Evolutionary conservation across 164 flowering plant species (phyloP).

Genomic region (Vitis vinifera): ASM3070453v1 NC_081815.1:2524001-2524500

Average conservation of each 20-base stretch:
- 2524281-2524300: slow-evolving; percentile 75
- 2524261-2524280: slow-evolving; percentile 69
- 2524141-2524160: slow-evolving; percentile 97
- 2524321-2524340: slow-evolving; percentile 69
- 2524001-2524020: background rate
- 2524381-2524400: too few relatives aligned
- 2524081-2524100: slow-evolving; percentile 93
- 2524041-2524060: slow-evolving; percentile 81
- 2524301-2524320: slow-evolving; percentile 66
- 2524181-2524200: slow-evolving; percentile 81
- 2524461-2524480: background rate
- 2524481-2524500: background rate
- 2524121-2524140: slow-evolving; percentile 65
- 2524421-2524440: background rate
- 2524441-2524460: background rate
- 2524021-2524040: slow-evolving; percentile 85
- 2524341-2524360: slow-evolving; percentile 73
- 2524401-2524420: too few relatives aligned
- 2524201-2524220: slow-evolving; percentile 78
- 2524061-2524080: slow-evolving; percentile 90
- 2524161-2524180: slow-evolving; percentile 84
- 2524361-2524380: slow-evolving; percentile 27
- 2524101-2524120: slow-evolving; percentile 82
- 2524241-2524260: slow-evolving; percentile 82
- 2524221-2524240: slow-evolving; percentile 83